Percentiles rank a stretch among this genome's conserved stretches.
These are phyloP conservation scores for Mariannaea elegans DNA, from an alignment of 2,329 filamentous ascomycete species.

Conservation along the genomic window DNA sequence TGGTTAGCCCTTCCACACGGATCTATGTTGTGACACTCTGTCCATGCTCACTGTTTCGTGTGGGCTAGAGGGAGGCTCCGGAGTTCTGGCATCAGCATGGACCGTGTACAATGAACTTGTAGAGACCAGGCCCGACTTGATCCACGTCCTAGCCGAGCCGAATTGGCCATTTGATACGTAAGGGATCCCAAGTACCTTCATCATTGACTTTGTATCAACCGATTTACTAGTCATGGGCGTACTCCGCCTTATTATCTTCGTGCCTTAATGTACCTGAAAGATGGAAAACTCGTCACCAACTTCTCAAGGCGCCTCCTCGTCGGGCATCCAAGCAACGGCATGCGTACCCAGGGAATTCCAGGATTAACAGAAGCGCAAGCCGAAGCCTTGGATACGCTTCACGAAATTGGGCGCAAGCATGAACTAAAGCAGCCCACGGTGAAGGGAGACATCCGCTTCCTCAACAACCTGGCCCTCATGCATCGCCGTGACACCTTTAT, in stretches of 20 bases:
- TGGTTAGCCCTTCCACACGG: neutral
- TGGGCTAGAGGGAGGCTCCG: conserved; percentile 43
- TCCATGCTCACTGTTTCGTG: conserved; percentile 14
- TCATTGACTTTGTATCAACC: too few species aligned
- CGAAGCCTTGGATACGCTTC: too few species aligned
- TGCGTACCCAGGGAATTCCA: too few species aligned
- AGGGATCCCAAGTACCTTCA: too few species aligned
- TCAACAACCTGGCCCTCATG: conserved; percentile 63
- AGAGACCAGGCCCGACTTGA: conserved; percentile 63
- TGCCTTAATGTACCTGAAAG: too few species aligned
- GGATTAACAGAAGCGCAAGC: too few species aligned
- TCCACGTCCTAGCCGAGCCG: conserved; percentile 60
- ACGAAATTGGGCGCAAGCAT: conserved; percentile 50
- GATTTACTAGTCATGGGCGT: too few species aligned
- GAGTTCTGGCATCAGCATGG: conserved; percentile 65
- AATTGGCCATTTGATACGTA: conserved; percentile 56
- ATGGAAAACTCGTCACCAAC: too few species aligned
- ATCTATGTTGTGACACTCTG: neutral
- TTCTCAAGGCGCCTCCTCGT: too few species aligned
- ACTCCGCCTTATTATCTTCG: too few species aligned
- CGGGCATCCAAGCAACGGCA: too few species aligned
- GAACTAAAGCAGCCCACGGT: conserved; percentile 54
- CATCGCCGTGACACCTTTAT: conserved; percentile 59
- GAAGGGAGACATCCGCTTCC: conserved; percentile 61
- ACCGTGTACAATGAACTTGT: conserved; percentile 71